Evolutionary conservation across 1,284 basidiomycete species (phyloP), one percentile per base, ranked within the genome.

Genomic region (Sporisorium reilianum): DNA sequence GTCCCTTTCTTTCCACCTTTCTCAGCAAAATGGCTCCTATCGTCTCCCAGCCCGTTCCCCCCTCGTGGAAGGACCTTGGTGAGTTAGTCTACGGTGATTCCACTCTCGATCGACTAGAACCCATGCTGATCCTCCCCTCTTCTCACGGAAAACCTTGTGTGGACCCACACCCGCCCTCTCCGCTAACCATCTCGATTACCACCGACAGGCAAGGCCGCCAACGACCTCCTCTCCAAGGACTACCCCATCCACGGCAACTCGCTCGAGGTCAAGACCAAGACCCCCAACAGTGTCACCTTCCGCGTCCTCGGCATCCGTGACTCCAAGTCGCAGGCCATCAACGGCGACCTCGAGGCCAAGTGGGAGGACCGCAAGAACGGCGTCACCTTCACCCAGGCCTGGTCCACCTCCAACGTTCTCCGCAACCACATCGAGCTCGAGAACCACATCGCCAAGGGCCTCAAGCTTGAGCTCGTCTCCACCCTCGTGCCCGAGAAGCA

Each of bases 401-500:
- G 97, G 97, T 94, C 94, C 66, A 84, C 82, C 45, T 86, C 90
- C 86, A 97, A 97, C 88, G 91, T 98, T 87, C 91, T 91, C 72
- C 87, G 87, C 87, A 92, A 92, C 82, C 91, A 93, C 87, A 87
- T 99, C 78, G 97, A 99, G 89, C 89, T 98, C 84, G 95, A 98
- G 87, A 96, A 97, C 90, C 92, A 95, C 88, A 91, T 99, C 85
- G 94, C 95, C 82, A 94, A 95, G 88, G 96, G 86, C 80, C 90
- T 99, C 87, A 99, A 99, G 89, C 89, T 99, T 84, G 96, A 98
- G 87, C 86, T 97, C 69, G 89, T 89, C 85, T 92, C 94, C 77
- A 90, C 91, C 62, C 89, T 99, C 79, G 88, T 91, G 81, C 95
- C 97, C 62, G 91, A 93, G 82, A 94, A 93, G 85, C 79, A 83